phyloP scores from a whole-genome alignment of 2,329 filamentous ascomycete species.

The Xylariaceae sp. region DNA sequence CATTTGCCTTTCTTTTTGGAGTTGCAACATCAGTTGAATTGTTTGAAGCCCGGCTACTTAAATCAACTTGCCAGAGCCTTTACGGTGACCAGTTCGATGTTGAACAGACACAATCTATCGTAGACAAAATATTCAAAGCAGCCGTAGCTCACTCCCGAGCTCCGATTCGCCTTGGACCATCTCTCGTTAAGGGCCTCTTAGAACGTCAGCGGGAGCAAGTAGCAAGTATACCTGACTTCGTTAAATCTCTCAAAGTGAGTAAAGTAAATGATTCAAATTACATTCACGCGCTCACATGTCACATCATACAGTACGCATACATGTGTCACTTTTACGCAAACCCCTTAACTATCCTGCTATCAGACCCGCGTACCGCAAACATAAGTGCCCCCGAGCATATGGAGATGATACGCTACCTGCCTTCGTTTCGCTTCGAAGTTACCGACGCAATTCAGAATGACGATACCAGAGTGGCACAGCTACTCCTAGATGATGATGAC shows the following conservation, averaged over 20 bases:
- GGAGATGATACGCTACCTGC: constrained; percentile 64
- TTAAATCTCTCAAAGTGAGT: constrained; percentile 64
- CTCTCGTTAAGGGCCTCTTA: constrained; percentile 60
- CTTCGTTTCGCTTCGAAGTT: constrained; percentile 62
- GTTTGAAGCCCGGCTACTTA: constrained; percentile 70
- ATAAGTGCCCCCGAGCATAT: constrained; percentile 59
- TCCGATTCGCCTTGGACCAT: constrained; percentile 61
- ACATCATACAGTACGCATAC: constrained; percentile 64
- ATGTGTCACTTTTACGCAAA: constrained; percentile 87
- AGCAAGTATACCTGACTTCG: constrained; percentile 70
- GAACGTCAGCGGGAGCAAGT: constrained; percentile 75
- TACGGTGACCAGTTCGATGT: constrained; percentile 75
- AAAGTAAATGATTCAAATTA: neutral
- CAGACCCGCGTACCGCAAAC: constrained; percentile 29
- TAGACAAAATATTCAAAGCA: constrained; percentile 69
- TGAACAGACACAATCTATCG: constrained; percentile 66
- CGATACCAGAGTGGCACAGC: constrained; percentile 43
- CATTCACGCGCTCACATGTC: neutral
- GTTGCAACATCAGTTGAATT: constrained; percentile 80
- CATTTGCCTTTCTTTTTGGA: constrained; percentile 74
- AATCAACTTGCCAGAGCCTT: constrained; percentile 64
- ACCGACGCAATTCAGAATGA: constrained; percentile 46
- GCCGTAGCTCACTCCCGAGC: constrained; percentile 59
- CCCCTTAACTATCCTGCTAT: constrained; percentile 64
- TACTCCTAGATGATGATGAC: constrained; percentile 59